Conservation (phyloP, 441 rosid species). For the Sinapis alba region DNA sequence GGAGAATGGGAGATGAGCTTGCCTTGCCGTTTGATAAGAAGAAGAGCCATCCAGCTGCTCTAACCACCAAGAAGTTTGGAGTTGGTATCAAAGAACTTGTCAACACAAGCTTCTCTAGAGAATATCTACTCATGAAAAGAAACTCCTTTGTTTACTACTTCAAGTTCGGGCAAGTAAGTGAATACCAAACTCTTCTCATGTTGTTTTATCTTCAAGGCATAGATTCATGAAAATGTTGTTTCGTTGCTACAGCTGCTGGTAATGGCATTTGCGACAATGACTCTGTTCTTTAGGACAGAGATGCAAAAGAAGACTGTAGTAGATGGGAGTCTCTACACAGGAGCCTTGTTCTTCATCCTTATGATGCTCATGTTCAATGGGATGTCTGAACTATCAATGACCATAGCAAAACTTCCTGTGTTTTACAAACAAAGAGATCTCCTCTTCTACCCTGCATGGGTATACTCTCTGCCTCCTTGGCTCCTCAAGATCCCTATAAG, state of each 20-base stretch:
- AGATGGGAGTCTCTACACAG: constrained; percentile 64
- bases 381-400: constrained; percentile 70
- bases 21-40: constrained; percentile 60
- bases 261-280: constrained; percentile 51
- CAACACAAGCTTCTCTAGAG: constrained; percentile 73
- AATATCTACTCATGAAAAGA: constrained; percentile 80
- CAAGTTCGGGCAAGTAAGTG: constrained; percentile 68
- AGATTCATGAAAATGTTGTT: constrained; percentile 23
- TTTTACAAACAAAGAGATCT: constrained; percentile 85
- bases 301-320: constrained; percentile 48
- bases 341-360: constrained; percentile 63
- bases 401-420: constrained; percentile 78
- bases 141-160: constrained; percentile 84
- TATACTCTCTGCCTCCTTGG: constrained; percentile 75
- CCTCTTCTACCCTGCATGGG: constrained; percentile 78
- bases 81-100: constrained; percentile 61
- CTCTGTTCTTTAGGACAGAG: constrained; percentile 68
- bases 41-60: constrained; percentile 78
- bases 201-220: constrained; percentile 8
- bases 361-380: constrained; percentile 72
- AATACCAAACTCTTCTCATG: constrained; percentile 7
- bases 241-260: constrained; percentile 47
- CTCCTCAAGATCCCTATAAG: constrained; percentile 74
- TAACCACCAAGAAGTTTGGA: constrained; percentile 71
- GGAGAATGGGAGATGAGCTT: constrained; percentile 54